Base-by-base conservation (phyloP, 306 rosid species). In the Dalbergia cultrata region DNA sequence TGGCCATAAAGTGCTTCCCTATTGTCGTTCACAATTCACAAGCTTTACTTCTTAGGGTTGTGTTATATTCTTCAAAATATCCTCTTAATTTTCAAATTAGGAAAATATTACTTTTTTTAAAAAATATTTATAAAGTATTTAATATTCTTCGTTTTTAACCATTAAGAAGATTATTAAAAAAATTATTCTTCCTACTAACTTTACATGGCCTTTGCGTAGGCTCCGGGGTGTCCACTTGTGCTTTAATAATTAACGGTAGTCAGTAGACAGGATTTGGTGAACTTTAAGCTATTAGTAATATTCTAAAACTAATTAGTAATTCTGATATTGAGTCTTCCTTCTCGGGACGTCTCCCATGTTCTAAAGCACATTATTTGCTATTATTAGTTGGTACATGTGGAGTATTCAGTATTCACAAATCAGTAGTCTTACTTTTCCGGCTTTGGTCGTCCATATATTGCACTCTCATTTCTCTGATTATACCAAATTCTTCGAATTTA, bases 291-390 rank as follows among this genome's bases (percentile, higher is more conserved):
- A 49, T 49, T 8, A 1, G 10, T 45, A 26, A 49, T 16, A 49
- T 5, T 49, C 54, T 49, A 11, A 11, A 49, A 49, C 54, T 12
- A 49, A 4, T 49, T 49, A 49, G 7, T 43, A 13, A 64, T 76
- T 74, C 81, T 22, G 68, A 49, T 78, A 49, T 43, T 5, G 45
- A n/a, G 80, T 66, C 13, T 73, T 81, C 54, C 60, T n/a, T 34
- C n/a, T 52, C 60, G 35, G 69, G 84, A 85, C 88, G 88, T 72
- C 88, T 84, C 71, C 81, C 86, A 73, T 87, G 70, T 86, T 82
- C 77, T 44, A 67, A 83, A 80, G 83, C 83, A 76, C 39, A 11
- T 19, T 17, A 60, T 43, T 60, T 44, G 72, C 18, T 61, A 9
- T n/a, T 70, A 34, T 79, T 75, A 72, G 75, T 52, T 85, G 88